A percentile compares a stretch with the other conserved stretches of the same genome.
These are phyloP conservation scores for Lichtheimia hyalospora DNA, from an alignment of 371 early-diverging fungal species.

Conservation along the genomic window DNA sequence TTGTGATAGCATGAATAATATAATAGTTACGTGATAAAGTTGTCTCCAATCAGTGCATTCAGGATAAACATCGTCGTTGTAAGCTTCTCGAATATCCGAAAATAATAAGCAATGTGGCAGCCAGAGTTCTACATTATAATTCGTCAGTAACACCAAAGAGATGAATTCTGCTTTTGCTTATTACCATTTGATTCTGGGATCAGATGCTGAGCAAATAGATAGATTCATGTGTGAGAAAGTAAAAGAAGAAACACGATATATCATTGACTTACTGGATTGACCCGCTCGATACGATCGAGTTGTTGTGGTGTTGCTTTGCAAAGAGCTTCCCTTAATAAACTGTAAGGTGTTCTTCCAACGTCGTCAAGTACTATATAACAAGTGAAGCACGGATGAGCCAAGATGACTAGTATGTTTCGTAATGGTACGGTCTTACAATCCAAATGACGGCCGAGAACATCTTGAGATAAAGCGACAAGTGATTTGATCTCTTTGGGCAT, in stretches of 20 bases:
- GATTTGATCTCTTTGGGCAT: constrained; percentile 41
- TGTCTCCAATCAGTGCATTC: constrained; percentile 32
- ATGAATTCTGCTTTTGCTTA: background rate
- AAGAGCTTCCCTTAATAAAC: constrained; percentile 27
- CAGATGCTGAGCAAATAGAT: constrained; percentile 27
- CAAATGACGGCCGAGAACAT: constrained; percentile 30
- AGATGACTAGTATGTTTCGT: background rate
- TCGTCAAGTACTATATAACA: constrained; percentile 25
- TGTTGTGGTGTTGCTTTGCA: constrained; percentile 39
- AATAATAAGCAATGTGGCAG: constrained; percentile 32
- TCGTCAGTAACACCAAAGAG: background rate
- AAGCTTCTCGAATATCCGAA: constrained; percentile 34
- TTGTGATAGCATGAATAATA: background rate
- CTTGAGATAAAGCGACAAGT: constrained; percentile 34
- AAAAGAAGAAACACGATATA: background rate
- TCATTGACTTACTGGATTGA: constrained; percentile 39
- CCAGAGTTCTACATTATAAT: constrained; percentile 33
- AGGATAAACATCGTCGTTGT: constrained; percentile 26
- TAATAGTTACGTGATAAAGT: constrained; percentile 28
- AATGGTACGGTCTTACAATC: constrained; percentile 28
- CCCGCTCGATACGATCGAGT: constrained; percentile 37
- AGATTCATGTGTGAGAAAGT: background rate
- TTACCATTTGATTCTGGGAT: constrained; percentile 36
- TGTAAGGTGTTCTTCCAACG: constrained; percentile 38
- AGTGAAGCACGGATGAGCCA: background rate